Conservation (phyloP, 2,329 filamentous ascomycete species). For the Podosphaera aphanis region DNA sequence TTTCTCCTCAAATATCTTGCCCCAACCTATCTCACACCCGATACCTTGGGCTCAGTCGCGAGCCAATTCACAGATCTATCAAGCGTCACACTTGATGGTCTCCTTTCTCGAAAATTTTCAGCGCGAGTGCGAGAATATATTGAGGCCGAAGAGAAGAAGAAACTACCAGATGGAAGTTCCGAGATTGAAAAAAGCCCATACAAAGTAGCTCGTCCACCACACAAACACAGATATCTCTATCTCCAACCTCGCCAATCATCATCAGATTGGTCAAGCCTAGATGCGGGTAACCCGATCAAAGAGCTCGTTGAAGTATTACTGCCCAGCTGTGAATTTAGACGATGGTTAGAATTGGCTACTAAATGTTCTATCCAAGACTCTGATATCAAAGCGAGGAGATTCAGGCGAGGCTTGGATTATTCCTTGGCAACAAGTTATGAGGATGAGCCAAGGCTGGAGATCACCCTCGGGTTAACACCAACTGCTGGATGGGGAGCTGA, state of each 20-base stretch:
- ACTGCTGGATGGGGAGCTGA: conserved; percentile 64
- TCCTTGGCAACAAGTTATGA: conserved; percentile 74
- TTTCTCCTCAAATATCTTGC: conserved; percentile 80
- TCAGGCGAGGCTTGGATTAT: conserved; percentile 73
- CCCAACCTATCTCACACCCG: conserved; percentile 75
- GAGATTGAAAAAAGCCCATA: conserved; percentile 38
- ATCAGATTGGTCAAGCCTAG: conserved; percentile 1
- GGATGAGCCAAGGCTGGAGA: conserved; percentile 55
- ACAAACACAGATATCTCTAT: conserved; percentile 88
- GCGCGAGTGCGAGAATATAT: conserved; percentile 48
- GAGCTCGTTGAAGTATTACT: conserved; percentile 65
- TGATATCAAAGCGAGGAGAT: conserved; percentile 63
- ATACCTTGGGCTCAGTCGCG: conserved; percentile 62
- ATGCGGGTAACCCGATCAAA: conserved; percentile 32
- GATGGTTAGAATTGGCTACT: conserved; percentile 73
- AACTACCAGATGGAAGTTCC: conserved; percentile 22
- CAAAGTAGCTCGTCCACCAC: conserved; percentile 65
- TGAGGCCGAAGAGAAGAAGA: conserved; percentile 33
- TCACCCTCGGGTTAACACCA: conserved; percentile 72
- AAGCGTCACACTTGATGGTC: conserved; percentile 56
- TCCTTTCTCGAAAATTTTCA: conserved; percentile 60
- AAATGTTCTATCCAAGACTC: conserved; percentile 48
- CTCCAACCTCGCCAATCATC: conserved; percentile 28
- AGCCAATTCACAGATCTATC: conserved; percentile 64
- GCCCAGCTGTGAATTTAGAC: conserved; percentile 64